Conservation (phyloP, 2,329 filamentous ascomycete species). For the Hypoxylon sp. region DNA sequence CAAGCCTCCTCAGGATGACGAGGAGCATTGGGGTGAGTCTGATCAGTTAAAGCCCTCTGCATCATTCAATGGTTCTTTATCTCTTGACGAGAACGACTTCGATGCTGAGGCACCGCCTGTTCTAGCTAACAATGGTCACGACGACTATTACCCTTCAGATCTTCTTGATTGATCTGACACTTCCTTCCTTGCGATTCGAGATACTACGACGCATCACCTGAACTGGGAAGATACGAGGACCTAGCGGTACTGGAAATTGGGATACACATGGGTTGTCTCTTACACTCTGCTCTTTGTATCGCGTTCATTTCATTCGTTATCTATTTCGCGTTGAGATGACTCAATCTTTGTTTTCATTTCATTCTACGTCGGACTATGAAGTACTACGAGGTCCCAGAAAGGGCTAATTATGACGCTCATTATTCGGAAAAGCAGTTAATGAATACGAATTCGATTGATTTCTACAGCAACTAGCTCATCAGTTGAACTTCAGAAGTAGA, state of each 20-base stretch:
- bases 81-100: not conserved
- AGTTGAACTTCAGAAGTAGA: not conserved
- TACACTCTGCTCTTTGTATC: not conserved
- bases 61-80: not conserved
- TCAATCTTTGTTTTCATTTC: not conserved
- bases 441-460: slow-evolving; percentile 5
- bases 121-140: not conserved
- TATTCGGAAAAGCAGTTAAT: not conserved
- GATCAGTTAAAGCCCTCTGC: not conserved
- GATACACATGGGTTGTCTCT: not conserved
- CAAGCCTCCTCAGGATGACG: not conserved
- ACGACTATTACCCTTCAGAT: not conserved
- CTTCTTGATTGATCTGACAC: not conserved
- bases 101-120: not conserved
- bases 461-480: not conserved
- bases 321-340: not conserved
- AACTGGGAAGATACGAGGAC: not conserved
- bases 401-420: not conserved
- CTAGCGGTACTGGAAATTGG: not conserved
- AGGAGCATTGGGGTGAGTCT: not conserved
- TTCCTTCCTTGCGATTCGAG: not conserved
- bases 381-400: not conserved
- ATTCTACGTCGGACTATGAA: not conserved
- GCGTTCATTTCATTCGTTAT: not conserved
- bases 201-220: not conserved